Evolutionary conservation across 2,329 filamentous ascomycete species (phyloP), one percentile per base, ranked within the genome.

Genomic region (Botrytis pseudocinerea): DNA sequence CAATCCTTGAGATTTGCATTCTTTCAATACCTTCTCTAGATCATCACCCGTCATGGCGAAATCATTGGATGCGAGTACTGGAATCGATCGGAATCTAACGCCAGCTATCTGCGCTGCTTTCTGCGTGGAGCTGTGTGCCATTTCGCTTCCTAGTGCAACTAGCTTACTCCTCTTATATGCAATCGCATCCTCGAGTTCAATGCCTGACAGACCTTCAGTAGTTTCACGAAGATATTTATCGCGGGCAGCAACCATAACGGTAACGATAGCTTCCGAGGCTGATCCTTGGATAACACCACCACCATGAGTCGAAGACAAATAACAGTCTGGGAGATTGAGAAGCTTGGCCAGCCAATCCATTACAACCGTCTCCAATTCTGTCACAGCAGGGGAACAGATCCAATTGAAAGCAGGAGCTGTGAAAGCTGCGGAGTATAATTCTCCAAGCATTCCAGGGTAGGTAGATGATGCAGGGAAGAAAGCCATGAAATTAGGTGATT

Each of bases 201-300:
- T 84, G 1, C 83, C 83, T 2, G 83, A 80, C 54, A 88, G 80
- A 73, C 85, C 81, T 8, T 87, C 85, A 0, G 88, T 87, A 14
- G 87, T 87, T 72, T 89, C 87, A 32, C 87, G 85, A 10, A 96
- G 86, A 79, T 92, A 93, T 80, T 92, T 88, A 80, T 98, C 95
- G 20, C 95, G 86, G 0, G 95, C 95, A 2, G 94, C 94, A 2
- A 97, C 92, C 86, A 98, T 92, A 76, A 92, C 91, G 0, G 93
- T 97, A 9, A 96, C 88, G 61, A 97, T 88, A 22, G 94, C 93
- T 83, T 98, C 95, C 74, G 91, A 94, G 0, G 95, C 95, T 48
- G 91, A 94, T 35, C 95, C 94, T 81, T 98, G 95, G 75, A 98
- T 96, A n/a, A 98, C 94, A 46, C 95, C 95, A 32, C 95, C 95